Evolutionary conservation across 2,329 filamentous ascomycete species (phyloP).

Genomic region (Alternaria sp.): DNA sequence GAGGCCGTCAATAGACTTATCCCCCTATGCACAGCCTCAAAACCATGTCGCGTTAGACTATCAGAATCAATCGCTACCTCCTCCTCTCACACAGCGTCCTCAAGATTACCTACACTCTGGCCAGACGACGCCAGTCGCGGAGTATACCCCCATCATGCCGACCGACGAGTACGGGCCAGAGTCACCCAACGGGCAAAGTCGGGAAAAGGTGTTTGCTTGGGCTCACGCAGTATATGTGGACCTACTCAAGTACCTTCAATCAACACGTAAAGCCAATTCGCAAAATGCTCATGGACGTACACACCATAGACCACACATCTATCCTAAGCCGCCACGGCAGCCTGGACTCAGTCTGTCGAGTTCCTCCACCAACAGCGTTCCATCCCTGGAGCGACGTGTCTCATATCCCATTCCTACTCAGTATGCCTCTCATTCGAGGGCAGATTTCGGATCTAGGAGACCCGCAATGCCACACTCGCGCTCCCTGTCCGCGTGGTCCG

Average conservation of each 20-base stretch:
- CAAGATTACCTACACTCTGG: constrained; percentile 39
- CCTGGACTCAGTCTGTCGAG: constrained; percentile 58
- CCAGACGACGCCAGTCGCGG: constrained; percentile 36
- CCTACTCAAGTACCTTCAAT: constrained; percentile 56
- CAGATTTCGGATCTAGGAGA: constrained; percentile 26
- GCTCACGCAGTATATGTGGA: constrained; percentile 57
- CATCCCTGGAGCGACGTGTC: constrained; percentile 45
- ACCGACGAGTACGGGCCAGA: constrained; percentile 49
- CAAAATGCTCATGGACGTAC: constrained; percentile 52
- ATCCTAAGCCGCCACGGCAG: constrained; percentile 66
- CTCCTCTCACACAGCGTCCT: constrained; percentile 29
- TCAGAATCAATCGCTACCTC: constrained; percentile 28
- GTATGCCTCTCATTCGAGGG: constrained; percentile 23
- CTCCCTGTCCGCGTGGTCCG: constrained; percentile 40
- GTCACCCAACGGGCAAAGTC: constrained; percentile 51
- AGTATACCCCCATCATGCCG: constrained; percentile 27
- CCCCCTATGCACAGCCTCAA: constrained; percentile 33
- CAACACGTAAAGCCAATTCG: constrained; percentile 50
- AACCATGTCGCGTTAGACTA: constrained; percentile 35
- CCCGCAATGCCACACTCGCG: constrained; percentile 35
- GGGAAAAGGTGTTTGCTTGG: constrained; percentile 56
- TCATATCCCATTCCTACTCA: constrained; percentile 34
- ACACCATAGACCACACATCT: constrained; percentile 62
- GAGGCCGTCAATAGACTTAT: constrained; percentile 32
- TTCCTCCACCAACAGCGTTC: constrained; percentile 32